These are phyloP conservation scores for Fusarium sp. DNA, from an alignment of 2,329 filamentous ascomycete species.

Conservation along the genomic window DNA sequence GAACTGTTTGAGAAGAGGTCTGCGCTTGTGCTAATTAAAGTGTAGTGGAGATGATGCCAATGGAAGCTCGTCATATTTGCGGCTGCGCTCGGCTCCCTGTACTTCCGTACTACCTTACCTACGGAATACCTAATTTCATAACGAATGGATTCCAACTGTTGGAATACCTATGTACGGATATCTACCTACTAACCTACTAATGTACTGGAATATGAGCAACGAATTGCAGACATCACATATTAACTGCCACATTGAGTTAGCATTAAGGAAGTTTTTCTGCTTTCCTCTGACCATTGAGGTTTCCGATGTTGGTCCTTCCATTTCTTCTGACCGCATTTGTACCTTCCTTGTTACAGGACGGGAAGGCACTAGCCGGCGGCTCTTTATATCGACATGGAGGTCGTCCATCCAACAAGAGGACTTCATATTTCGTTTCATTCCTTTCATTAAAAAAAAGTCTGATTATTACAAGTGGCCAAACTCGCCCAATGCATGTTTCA, in stretches of 20 bases:
- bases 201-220: neutral
- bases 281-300: neutral
- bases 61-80: conserved; percentile 4
- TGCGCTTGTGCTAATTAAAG: conserved; percentile 19
- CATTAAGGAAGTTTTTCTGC: neutral
- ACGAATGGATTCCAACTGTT: neutral
- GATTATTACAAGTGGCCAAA: neutral
- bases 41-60: conserved; percentile 7
- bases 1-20: conserved; percentile 6
- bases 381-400: neutral
- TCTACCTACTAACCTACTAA: neutral
- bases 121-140: neutral
- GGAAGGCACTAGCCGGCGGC: neutral
- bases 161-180: neutral
- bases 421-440: neutral
- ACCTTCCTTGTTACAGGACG: neutral
- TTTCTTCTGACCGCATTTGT: neutral
- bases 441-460: neutral
- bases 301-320: neutral
- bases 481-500: neutral
- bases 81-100: conserved; percentile 25
- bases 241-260: neutral
- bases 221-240: neutral
- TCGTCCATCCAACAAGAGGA: neutral
- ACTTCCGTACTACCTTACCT: conserved; percentile 7